Conservation (phyloP, 208 protist species). For the Trypanosoma platydactyli region DNA sequence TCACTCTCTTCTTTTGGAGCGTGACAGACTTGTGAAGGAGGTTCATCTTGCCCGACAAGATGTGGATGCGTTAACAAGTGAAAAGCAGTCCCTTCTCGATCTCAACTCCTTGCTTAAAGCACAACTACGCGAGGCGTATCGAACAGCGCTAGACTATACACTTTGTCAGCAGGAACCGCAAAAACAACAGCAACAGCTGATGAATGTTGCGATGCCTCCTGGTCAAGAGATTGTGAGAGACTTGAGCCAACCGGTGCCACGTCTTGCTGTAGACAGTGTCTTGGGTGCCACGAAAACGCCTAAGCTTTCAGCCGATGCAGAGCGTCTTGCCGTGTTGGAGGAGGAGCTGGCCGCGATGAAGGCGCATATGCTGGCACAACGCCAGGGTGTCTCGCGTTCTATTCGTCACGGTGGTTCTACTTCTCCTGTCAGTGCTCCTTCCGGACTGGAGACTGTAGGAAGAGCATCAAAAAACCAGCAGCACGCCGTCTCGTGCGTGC, state of each 20-base stretch:
- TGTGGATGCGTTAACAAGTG: slow-evolving; percentile 41
- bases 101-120: slow-evolving; percentile 86
- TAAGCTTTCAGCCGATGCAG: slow-evolving; percentile 16
- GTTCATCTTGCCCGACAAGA: slow-evolving; percentile 50
- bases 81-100: slow-evolving; percentile 82
- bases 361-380: slow-evolving; percentile 42
- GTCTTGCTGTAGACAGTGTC: slow-evolving; percentile 15
- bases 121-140: slow-evolving; percentile 81
- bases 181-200: background rate
- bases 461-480: slow-evolving; percentile 6
- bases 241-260: background rate
- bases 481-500: background rate
- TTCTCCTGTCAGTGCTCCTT: background rate
- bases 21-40: slow-evolving; percentile 58
- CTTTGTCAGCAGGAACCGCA: background rate
- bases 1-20: slow-evolving; percentile 57
- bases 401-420: slow-evolving; percentile 5
- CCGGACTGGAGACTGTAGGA: background rate
- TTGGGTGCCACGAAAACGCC: background rate
- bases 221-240: slow-evolving; percentile 1
- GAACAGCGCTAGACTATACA: slow-evolving; percentile 35
- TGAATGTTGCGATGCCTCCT: background rate
- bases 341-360: slow-evolving; percentile 72
- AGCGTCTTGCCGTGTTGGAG: slow-evolving; percentile 44
- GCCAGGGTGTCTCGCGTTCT: slow-evolving; percentile 2